A percentile compares a stretch with the other conserved stretches of the same genome.
phyloP scores from a whole-genome alignment of 306 rosid genomes.

The Trichosanthes truncata region DNA sequence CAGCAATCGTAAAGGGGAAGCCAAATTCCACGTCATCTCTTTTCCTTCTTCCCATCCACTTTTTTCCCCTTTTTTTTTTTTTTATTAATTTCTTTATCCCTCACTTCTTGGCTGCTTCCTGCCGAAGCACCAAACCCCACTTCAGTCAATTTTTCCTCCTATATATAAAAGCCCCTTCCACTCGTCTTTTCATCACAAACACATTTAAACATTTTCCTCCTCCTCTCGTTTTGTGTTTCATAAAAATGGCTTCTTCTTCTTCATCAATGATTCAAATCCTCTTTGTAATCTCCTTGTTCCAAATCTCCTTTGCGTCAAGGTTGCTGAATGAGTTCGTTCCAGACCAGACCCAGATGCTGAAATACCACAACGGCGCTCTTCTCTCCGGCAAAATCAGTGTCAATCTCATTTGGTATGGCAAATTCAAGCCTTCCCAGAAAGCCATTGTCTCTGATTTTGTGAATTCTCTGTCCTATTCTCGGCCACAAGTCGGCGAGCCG shows the following conservation, averaged over 20 bases:
- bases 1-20: not conserved
- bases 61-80: not conserved
- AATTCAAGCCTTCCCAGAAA: slow-evolving; percentile 62
- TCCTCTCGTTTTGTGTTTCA: not conserved
- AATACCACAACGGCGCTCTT: slow-evolving; percentile 78
- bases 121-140: not conserved
- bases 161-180: slow-evolving; percentile 19
- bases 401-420: slow-evolving; percentile 76
- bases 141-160: not conserved
- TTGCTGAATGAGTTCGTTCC: slow-evolving; percentile 34
- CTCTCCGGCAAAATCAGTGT: slow-evolving; percentile 68
- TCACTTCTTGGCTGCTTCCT: not conserved
- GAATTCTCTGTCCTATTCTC: slow-evolving; percentile 30
- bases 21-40: not conserved
- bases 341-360: slow-evolving; percentile 47
- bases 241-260: slow-evolving; percentile 17
- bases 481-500: slow-evolving; percentile 21
- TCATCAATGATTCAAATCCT: slow-evolving; percentile 12
- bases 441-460: slow-evolving; percentile 65
- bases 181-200: not conserved
- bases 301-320: slow-evolving; percentile 39
- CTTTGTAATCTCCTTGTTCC: slow-evolving; percentile 18
- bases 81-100: not conserved
- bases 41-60: not conserved
- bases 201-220: not conserved